Evolutionary conservation across 768 basidiomycete genomes (phyloP), one percentile per base, ranked within the genome.

Genomic region (Pleurotus eryngii): DNA sequence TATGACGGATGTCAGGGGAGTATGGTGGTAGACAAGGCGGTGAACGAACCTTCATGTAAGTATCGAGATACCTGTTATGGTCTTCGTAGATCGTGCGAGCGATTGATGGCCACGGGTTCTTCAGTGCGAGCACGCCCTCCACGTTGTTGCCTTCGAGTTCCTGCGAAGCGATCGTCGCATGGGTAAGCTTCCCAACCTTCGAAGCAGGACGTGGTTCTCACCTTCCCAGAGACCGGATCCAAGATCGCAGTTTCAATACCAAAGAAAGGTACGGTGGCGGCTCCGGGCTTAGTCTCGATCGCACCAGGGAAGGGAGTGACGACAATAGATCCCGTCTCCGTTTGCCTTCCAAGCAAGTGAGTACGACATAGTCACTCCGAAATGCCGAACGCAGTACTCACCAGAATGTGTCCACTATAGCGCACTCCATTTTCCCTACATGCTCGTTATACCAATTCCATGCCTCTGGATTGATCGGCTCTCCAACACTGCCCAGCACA

Each of bases 381-480:
- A 17, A 7, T 7, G 15, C 30, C 26, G 17, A 22, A 8, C 3
- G n/a, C 45, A 51, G 22, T 5, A 69, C 77, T 37, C 61, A 81
- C 86, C 92, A 95, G 74, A 85, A 95, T 3, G 92, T 96, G 73
- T 97, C 95, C 42, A 96, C 95, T 62, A 98, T 86, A 5, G 96
- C 93, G 68, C 92, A 95, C 70, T 98, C 82, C 62, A 73, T 79
- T 66, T 83, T 81, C 8, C 96, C 97, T 55, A 97, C 95, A 67
- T 93, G 84, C 67, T 97, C 94, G 71, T 96, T 94, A 74, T 95
- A 97, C 96, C 96, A 98, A 65, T 95, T 84, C 96, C 97, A 98
- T 9, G 96, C 96, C 71, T 98, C 96, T 24, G 95, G 95, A 73
- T 98, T 98, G 78, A 99, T 98, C 1, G 97, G 97, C 75, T 99